Evolutionary conservation across 2,329 filamentous ascomycete genomes (phyloP).

Genomic region (Penicillium hesseltinei): DNA sequence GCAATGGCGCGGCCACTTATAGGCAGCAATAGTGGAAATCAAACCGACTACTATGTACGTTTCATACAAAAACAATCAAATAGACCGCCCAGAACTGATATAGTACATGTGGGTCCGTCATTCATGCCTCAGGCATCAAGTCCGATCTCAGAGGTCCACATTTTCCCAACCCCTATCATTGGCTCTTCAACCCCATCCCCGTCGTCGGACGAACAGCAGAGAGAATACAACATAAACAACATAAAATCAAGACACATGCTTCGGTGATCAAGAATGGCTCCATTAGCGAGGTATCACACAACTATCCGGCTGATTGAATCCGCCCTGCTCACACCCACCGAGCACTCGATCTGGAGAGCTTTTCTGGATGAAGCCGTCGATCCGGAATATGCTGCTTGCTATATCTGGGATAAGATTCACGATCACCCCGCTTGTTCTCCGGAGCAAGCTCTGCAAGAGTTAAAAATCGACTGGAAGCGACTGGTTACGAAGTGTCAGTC

Average conservation of each 20-base stretch:
- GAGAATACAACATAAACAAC: background rate
- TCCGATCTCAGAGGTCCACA: too few species aligned
- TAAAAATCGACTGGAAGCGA: background rate
- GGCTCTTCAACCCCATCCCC: background rate
- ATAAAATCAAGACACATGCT: too few species aligned
- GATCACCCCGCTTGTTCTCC: background rate
- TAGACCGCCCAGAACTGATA: too few species aligned
- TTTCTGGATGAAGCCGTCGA: slow-evolving; percentile 1
- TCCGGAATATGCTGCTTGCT: slow-evolving; percentile 3
- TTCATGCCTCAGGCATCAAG: too few species aligned
- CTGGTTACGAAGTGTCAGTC: background rate
- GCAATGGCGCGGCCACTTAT: too few species aligned
- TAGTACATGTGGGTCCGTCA: too few species aligned
- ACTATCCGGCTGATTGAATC: slow-evolving; percentile 3
- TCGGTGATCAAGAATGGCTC: background rate
- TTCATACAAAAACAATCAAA: too few species aligned
- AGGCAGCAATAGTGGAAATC: too few species aligned
- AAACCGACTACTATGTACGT: too few species aligned
- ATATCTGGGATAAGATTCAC: slow-evolving; percentile 1
- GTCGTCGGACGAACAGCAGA: background rate
- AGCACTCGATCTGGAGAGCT: slow-evolving; percentile 8
- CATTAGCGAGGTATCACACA: slow-evolving; percentile 26
- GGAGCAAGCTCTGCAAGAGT: background rate
- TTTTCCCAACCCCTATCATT: too few species aligned
- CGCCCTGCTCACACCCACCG: slow-evolving; percentile 3